A percentile compares a stretch with the other conserved stretches of the same genome.
Evolutionary conservation across 176 grass and related monocot genomes (phyloP).

Genomic region (Lolium multiflorum): DNA sequence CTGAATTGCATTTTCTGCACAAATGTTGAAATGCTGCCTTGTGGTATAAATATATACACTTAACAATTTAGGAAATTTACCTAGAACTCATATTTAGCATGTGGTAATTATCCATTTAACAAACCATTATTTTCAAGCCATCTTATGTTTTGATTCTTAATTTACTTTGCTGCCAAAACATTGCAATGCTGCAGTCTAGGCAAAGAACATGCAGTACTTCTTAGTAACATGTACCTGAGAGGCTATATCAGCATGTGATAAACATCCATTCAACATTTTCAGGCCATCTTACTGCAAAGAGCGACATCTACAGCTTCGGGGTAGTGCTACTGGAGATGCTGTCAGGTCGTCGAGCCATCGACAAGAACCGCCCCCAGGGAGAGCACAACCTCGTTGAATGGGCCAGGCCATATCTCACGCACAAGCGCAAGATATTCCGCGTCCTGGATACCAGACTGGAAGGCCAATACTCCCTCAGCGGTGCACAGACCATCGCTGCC

Average conservation of each 20-base stretch:
- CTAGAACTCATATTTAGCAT: neutral
- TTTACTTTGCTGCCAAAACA: neutral
- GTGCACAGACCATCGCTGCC: constrained; percentile 63
- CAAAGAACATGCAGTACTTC: neutral
- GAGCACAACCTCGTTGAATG: constrained; percentile 89
- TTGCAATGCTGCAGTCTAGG: neutral
- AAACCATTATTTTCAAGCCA: constrained; percentile 46
- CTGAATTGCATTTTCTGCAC: neutral
- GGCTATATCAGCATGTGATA: neutral
- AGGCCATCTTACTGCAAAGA: constrained; percentile 80
- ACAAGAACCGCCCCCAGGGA: constrained; percentile 76
- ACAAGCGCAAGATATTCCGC: constrained; percentile 88
- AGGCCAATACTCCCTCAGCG: constrained; percentile 62
- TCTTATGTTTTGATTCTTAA: constrained; percentile 45
- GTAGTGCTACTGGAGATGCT: constrained; percentile 89
- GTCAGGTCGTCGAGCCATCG: constrained; percentile 71
- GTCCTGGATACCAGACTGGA: constrained; percentile 72
- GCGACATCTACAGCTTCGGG: constrained; percentile 81
- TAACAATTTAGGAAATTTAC: neutral
- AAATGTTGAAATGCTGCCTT: neutral
- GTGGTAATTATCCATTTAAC: neutral
- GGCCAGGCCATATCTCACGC: constrained; percentile 71
- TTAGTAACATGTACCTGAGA: neutral
- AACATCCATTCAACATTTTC: constrained; percentile 19
- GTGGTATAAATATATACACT: neutral